A percentile compares a stretch with the other conserved stretches of the same genome.
These are phyloP conservation scores for Nicotiana otophora DNA, from an alignment of 257 asterid species.

Conservation along the genomic window DNA sequence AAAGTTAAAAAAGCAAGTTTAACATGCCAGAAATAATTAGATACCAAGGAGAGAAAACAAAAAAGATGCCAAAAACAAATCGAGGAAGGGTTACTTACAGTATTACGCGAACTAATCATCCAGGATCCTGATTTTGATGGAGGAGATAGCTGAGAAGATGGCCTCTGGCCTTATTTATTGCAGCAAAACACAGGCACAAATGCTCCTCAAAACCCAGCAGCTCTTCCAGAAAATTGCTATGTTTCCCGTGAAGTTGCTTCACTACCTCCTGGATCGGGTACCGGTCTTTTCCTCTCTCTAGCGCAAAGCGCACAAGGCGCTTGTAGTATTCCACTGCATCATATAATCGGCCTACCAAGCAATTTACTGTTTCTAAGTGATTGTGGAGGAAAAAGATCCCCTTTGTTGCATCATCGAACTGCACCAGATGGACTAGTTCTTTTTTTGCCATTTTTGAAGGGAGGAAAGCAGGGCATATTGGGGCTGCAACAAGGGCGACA, in stretches of 20 bases:
- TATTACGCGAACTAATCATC: background rate
- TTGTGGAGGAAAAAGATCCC: conserved; percentile 59
- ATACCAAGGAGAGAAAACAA: background rate
- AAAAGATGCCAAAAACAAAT: background rate
- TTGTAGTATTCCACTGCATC: conserved; percentile 51
- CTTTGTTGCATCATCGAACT: conserved; percentile 74
- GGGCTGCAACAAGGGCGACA: conserved; percentile 34
- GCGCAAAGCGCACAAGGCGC: conserved; percentile 39
- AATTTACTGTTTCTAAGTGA: conserved; percentile 65
- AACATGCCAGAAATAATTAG: background rate
- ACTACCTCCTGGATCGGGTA: conserved; percentile 60
- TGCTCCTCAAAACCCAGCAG: conserved; percentile 82
- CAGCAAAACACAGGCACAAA: conserved; percentile 66
- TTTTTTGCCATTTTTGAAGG: conserved; percentile 35
- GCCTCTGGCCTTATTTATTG: conserved; percentile 66
- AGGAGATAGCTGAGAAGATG: conserved; percentile 38
- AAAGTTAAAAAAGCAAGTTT: background rate
- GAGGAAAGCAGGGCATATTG: conserved; percentile 22
- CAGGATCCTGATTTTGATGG: background rate
- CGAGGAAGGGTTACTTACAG: background rate
- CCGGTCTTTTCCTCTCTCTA: conserved; percentile 65
- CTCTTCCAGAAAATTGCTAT: conserved; percentile 46
- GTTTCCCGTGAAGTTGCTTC: conserved; percentile 60
- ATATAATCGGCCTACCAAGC: conserved; percentile 54
- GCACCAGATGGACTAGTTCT: conserved; percentile 52